Evolutionary conservation across 1,139 yeast genomes (phyloP), one percentile per base, ranked within the genome.

Genomic region (Yamadazyma triangularis): DNA sequence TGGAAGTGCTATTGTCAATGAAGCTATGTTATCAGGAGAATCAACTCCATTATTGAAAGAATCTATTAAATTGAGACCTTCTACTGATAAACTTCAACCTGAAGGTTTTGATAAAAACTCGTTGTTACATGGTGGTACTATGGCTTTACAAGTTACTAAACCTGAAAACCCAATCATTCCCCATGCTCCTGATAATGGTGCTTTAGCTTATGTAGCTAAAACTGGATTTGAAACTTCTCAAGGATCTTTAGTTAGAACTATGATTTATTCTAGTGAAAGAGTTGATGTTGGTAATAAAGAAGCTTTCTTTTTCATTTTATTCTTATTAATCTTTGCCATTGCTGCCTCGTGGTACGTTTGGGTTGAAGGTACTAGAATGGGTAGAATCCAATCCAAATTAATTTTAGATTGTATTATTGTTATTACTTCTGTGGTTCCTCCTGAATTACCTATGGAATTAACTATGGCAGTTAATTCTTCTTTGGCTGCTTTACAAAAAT

Each of bases 211-310:
- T 38, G 97, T 89, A 27, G 68, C 86, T 28, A 88, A 87, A 57
- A 91, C 97, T 30, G 99, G 99, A 8, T 91, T 91, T 54, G 98
- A 91, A 63, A 91, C 99, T 26, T 81, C 95, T 31, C 98, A 91
- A 68, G 99, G 99, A 51, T 84, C 95, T 32, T 75, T 91, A 42
- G 98, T 91, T 34, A 84, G 99, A 60, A 93, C 93, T 51, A 91
- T 91, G 99, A 87, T 91, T 48, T 91, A 84, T 60, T 86, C 96
- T 14, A 84, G 95, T 53, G 98, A 91, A 64, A 81, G 96, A 58
- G 94, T 91, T 40, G 88, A 95, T 34, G 97, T 89, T 33, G 97
- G 96, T 37, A 91, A 88, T 60, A 84, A 80, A 56, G 98, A 91
- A 61, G 94, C 97, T 2, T 77, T 91, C 51, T 80, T 84, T 60